These are phyloP conservation scores for Daedaleopsis sinensis DNA, from an alignment of 768 basidiomycete genomes.

Conservation along the genomic window DNA sequence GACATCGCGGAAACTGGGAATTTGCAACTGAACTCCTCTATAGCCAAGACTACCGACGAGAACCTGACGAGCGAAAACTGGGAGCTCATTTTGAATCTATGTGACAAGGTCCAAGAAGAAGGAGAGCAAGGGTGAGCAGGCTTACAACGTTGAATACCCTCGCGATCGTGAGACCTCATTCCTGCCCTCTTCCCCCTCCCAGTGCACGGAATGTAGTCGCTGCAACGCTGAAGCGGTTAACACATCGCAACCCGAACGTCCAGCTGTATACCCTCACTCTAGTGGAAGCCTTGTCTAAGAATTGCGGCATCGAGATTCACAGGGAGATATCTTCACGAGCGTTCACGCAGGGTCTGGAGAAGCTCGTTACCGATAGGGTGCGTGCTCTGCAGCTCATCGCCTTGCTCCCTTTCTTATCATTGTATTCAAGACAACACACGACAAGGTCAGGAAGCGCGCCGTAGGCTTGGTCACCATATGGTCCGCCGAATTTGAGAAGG, in stretches of 20 bases:
- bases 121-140: constrained; percentile 77
- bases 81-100: constrained; percentile 92
- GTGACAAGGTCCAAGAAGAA: constrained; percentile 94
- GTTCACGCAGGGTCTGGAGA: constrained; percentile 89
- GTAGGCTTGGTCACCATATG: constrained; percentile 77
- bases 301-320: constrained; percentile 79
- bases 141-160: not conserved
- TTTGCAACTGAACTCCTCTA: constrained; percentile 4
- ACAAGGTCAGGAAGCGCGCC: constrained; percentile 81
- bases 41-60: constrained; percentile 97
- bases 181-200: constrained; percentile 4
- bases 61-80: constrained; percentile 94
- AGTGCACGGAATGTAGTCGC: constrained; percentile 88
- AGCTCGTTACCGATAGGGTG: constrained; percentile 87
- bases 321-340: constrained; percentile 87
- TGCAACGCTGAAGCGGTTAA: constrained; percentile 84
- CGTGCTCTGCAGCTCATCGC: constrained; percentile 16
- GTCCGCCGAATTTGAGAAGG: constrained; percentile 82
- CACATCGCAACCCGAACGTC: constrained; percentile 95
- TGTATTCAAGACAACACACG: constrained; percentile 77
- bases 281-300: constrained; percentile 88
- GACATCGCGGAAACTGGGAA: not conserved
- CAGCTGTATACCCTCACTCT: constrained; percentile 92
- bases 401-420: not conserved
- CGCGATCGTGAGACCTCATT: not conserved